Percentiles rank a stretch among this genome's conserved stretches.
Conservation (phyloP, 768 basidiomycete genomes). For the Dentipellis sp. region DNA sequence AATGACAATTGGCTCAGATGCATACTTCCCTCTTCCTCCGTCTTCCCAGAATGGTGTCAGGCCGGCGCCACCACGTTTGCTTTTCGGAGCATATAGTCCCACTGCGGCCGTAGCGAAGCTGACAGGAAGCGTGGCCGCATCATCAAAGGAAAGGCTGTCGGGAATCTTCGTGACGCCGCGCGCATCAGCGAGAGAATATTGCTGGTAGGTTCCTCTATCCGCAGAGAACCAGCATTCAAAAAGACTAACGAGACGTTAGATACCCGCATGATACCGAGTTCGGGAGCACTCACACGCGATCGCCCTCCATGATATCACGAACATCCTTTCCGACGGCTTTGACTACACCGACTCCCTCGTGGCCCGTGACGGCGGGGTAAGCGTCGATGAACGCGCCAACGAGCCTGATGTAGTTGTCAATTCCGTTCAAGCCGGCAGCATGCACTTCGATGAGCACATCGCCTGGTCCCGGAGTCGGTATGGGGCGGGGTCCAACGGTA, state of each 20-base stretch:
- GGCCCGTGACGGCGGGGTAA: constrained; percentile 13
- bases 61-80: not conserved
- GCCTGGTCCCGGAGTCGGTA: constrained; percentile 8
- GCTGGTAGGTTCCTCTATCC: constrained; percentile 11
- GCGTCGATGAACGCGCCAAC: constrained; percentile 7
- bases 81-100: constrained; percentile 13
- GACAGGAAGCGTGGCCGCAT: constrained; percentile 17
- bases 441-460: constrained; percentile 10
- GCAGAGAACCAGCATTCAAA: constrained; percentile 3
- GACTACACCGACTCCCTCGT: constrained; percentile 3
- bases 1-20: constrained; percentile 9
- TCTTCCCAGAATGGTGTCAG: constrained; percentile 8
- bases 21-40: constrained; percentile 4
- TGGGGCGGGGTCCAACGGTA: not conserved
- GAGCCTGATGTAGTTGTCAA: not conserved
- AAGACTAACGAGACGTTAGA: not conserved
- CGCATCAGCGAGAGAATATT: constrained; percentile 11
- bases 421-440: constrained; percentile 1
- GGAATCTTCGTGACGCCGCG: constrained; percentile 15
- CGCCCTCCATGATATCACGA: not conserved
- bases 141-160: constrained; percentile 12
- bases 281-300: not conserved
- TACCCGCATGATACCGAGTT: not conserved
- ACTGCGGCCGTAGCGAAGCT: constrained; percentile 17
- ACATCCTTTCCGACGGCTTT: constrained; percentile 1